These are phyloP conservation scores for Mycena vitilis DNA, from an alignment of 768 basidiomycete species.

Conservation along the genomic window DNA sequence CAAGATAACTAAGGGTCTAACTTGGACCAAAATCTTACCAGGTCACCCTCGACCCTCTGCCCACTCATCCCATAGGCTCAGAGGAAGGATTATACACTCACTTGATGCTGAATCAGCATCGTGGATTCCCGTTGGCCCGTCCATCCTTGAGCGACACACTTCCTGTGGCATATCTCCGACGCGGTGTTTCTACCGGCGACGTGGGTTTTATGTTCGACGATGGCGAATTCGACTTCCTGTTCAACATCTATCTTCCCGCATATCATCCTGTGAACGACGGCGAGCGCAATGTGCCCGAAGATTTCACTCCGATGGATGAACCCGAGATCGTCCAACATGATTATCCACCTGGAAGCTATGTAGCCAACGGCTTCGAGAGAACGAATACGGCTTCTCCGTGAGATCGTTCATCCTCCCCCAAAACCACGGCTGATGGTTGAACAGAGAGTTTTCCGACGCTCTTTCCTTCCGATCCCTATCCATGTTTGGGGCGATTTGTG, in stretches of 20 bases:
- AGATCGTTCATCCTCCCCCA: too few relatives aligned
- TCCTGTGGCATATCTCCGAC: neutral
- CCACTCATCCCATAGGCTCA: too few relatives aligned
- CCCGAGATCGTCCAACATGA: too few relatives aligned
- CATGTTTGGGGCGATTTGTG: neutral
- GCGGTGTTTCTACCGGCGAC: neutral
- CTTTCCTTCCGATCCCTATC: neutral
- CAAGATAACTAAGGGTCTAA: too few relatives aligned
- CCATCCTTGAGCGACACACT: too few relatives aligned
- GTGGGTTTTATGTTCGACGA: neutral
- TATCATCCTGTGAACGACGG: constrained; percentile 44
- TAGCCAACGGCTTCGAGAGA: neutral
- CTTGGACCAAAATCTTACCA: too few relatives aligned
- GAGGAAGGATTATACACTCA: too few relatives aligned
- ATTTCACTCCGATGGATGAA: neutral
- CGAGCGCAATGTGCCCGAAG: constrained; percentile 3
- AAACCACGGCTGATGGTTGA: too few relatives aligned
- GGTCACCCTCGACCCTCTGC: too few relatives aligned
- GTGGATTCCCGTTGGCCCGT: too few relatives aligned
- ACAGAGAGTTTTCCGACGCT: neutral
- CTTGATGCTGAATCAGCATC: too few relatives aligned
- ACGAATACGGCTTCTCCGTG: neutral
- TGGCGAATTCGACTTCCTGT: constrained; percentile 52
- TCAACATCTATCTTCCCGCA: constrained; percentile 49
- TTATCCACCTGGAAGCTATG: neutral